Base-by-base conservation (phyloP, 1,284 basidiomycete species). In the Cutaneotrichosporon sp. region DNA sequence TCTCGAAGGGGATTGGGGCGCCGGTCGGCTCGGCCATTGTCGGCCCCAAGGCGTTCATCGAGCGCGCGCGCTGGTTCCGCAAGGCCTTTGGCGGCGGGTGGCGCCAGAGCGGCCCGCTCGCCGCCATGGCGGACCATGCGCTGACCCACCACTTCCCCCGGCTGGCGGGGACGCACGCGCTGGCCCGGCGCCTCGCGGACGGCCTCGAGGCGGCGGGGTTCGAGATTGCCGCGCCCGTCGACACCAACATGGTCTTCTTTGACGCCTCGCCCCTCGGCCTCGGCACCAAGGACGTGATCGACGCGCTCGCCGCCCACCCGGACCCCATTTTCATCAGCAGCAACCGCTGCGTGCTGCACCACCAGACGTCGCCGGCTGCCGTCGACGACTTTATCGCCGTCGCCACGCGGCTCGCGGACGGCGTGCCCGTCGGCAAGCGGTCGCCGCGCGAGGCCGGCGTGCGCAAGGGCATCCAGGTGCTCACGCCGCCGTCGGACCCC, bases 31-130 rank as follows among this genome's bases (percentile, higher is more conserved):
- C 91, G 13, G 88, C 90, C 66, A 84, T 98, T 8, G 92, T 94
- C 46, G 97, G 97, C 7, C 79, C 87, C 13, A 85, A 86, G 63
- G 84, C 84, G n/a, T 90, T 95, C 72, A 93, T 97, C 73, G 75
- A 80, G 18, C 86, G 86, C 64, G 92, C 91, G 1, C 84, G 87
- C 25, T 88, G 89, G 86, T 91, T 97, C 83, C 85, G 94, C 64
- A 98, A 98, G 81, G 83, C 92, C 33, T 95, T 98, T 72, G 95
- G 95, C 34, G 95, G 92, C 29, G 95, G 93, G 49, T 92, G 97
- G 86, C 86, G 95, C 24, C 92, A 97, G 81, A 91, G 87, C 10
- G 92, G 94, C 58, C 81, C 87, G 43, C 82, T 98, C 31, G 87
- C 89, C 2, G 92, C 88, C 8, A 87, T 87, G 13, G 94, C 92